Percentiles rank a stretch among this genome's conserved stretches.
phyloP scores from a whole-genome alignment of 306 rosid genomes.

The Begonia fuchsioides region DNA sequence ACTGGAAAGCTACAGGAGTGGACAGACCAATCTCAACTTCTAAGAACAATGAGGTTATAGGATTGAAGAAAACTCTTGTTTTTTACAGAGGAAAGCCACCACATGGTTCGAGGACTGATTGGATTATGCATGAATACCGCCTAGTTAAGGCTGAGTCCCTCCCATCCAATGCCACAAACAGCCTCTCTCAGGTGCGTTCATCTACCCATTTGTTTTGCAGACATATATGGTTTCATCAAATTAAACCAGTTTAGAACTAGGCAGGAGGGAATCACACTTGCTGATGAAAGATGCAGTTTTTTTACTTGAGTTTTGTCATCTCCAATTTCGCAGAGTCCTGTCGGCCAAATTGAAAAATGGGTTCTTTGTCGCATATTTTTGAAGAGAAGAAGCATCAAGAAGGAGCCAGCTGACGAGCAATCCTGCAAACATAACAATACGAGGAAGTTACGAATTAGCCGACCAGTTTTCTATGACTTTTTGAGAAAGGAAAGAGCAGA shows the following conservation, averaged over 20 bases:
- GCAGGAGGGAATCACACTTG: no score
- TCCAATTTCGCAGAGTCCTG: slow-evolving; percentile 17
- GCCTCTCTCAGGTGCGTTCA: slow-evolving; percentile 21
- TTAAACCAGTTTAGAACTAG: no score
- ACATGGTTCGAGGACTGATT: slow-evolving; percentile 76
- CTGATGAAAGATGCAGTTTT: no score
- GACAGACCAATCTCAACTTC: slow-evolving; percentile 56
- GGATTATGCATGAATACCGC: slow-evolving; percentile 99
- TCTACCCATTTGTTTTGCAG: neutral
- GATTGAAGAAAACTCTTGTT: slow-evolving; percentile 89
- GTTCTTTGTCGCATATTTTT: slow-evolving; percentile 84
- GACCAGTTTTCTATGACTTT: slow-evolving; percentile 74
- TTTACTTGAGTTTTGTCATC: no score
- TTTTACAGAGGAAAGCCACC: slow-evolving; percentile 89
- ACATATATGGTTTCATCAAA: no score
- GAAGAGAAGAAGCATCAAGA: slow-evolving; percentile 53
- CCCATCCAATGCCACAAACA: slow-evolving; percentile 11
- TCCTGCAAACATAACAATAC: neutral
- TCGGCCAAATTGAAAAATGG: slow-evolving; percentile 47
- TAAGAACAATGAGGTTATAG: slow-evolving; percentile 38
- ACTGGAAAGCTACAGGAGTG: slow-evolving; percentile 94
- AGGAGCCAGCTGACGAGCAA: slow-evolving; percentile 18
- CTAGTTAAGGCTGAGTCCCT: slow-evolving; percentile 20
- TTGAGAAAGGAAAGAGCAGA: slow-evolving; percentile 36
- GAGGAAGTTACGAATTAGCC: slow-evolving; percentile 1